Evolutionary conservation across 2,329 filamentous ascomycete species (phyloP), one percentile per base, ranked within the genome.

Genomic region (Grosmannia clavigera): DNA sequence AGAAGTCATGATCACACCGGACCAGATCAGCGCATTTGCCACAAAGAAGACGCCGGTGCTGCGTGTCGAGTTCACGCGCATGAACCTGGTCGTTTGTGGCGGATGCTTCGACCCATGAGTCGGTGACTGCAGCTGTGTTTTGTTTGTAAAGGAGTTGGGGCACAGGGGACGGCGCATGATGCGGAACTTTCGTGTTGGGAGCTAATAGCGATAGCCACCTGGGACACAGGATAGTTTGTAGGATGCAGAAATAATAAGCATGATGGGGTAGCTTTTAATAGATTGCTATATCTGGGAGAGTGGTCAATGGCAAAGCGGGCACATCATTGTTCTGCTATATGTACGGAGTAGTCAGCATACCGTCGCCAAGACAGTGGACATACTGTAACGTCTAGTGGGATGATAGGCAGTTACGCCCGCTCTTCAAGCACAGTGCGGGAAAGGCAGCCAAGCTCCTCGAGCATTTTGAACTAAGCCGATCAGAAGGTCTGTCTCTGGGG

Each of bases 11-110:
- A 87, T 96, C 53, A 92, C 87, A 0, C 86, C 91, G 0, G 94
- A 99, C 69, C 94, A 97, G 74, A 95, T 99, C 74, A 90, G 85
- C 64, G 92, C 90, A 0, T 97, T 96, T 70, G 86, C 90, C 0
- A 97, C 94, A 4, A 99, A 99, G 81, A 96, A 95, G 75, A 92
- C 88, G 19, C 92, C 92, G 0, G 89, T 97, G 12, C 89, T 95
- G 73, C 94, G 92, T 74, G 92, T 95, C 59, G 84, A 87, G 68
- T 96, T 96, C 68, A 97, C 94, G 3, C 80, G 90, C 62, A 96
- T 96, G 90, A 99, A 99, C 70, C 73, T 97, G 65, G 87, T 96
- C 14, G 78, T 97, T 63, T 91, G 91, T 27, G 90, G 88, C 55
- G 90, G 92, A 29, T 85, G 82, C 67, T 86, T 83, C 66, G 79